Evolutionary conservation across 495 filamentous ascomycete species (phyloP), one percentile per base, ranked within the genome.

Genomic region (Eremomyces bilateralis): DNA sequence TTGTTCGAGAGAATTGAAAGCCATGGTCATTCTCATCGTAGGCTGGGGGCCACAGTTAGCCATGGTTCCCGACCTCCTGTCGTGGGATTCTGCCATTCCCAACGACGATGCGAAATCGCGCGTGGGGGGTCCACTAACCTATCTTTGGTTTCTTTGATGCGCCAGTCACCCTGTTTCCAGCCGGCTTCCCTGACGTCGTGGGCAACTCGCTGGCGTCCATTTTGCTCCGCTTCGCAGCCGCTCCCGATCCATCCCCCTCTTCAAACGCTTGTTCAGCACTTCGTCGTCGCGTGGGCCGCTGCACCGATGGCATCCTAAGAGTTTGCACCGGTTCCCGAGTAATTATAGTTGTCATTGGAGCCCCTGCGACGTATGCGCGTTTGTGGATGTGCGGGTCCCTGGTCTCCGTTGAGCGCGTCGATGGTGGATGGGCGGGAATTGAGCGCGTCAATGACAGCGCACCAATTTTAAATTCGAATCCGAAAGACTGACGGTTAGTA

Each of bases 11-110:
- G 44, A 74, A 76, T 27, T 63, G 49, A 50, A 74, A 74, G 31
- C 68, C 69, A 37, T 69, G 68, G 59, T 71, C 70, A 37, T 69
- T 59, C 49, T 76, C 68, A 47, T 75, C 67, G 45, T 73, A 76
- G 41, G 60, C 63, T 50, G 50, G 43, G 15, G 29, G 16, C 24
- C 21, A 20, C 34, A 13, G 17, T n/a, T n/a, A 17, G 27, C 4
- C 13, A 20, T 4, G 21, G 31, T 15, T 15, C 22, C 17, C 18
- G 21, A 44, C 25, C 15, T 28, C 22, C n/a, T 4, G 29, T 33
- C 34, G 25, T 28, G 31, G 28, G 28, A 32, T 6, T 17, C n/a
- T 19, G 4, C 6, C 4, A 13, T 36, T 35, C 37, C 32, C 37
- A 34, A 36, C 42, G 32, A 20, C 34, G 38, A 20, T 41, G 36